A percentile compares a stretch with the other conserved stretches of the same genome.
Conservation (phyloP, 2,329 filamentous ascomycete species). For the Chaetomium strumarium region DNA sequence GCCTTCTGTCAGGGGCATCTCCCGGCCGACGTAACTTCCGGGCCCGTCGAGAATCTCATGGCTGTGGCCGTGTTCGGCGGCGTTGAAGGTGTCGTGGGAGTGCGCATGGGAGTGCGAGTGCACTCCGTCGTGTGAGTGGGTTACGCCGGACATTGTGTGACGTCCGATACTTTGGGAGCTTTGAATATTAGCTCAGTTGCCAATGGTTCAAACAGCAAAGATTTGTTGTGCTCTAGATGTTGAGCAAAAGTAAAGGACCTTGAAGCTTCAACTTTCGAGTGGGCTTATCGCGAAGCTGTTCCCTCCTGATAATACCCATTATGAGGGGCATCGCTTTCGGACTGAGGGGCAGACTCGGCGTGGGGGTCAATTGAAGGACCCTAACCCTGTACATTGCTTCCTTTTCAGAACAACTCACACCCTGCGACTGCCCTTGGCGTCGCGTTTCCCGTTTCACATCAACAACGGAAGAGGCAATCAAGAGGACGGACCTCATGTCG, state of each 20-base stretch:
- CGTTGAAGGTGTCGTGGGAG: slow-evolving; percentile 51
- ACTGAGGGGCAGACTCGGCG: background rate
- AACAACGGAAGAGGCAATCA: background rate
- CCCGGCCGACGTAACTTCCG: slow-evolving; percentile 79
- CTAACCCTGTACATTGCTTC: background rate
- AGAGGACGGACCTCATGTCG: background rate
- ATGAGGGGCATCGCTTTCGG: background rate
- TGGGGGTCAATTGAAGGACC: background rate
- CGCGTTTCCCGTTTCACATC: background rate
- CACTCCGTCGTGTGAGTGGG: slow-evolving; percentile 26
- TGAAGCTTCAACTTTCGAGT: background rate
- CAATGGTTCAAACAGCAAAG: background rate
- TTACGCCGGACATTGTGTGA: slow-evolving; percentile 7
- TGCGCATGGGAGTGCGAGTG: slow-evolving; percentile 46
- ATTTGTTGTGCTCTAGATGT: background rate
- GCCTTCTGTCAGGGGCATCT: slow-evolving; percentile 89
- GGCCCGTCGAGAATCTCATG: slow-evolving; percentile 95
- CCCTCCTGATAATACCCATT: background rate
- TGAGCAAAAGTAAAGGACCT: background rate
- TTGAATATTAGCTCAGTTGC: background rate
- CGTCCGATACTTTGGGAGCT: background rate
- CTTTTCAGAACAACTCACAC: background rate
- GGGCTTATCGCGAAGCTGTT: background rate
- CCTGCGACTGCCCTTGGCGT: background rate
- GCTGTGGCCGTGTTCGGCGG: slow-evolving; percentile 79